phyloP scores from a whole-genome alignment of 192 early-diverging fungal genomes.

The Coemansia sp. region DNA sequence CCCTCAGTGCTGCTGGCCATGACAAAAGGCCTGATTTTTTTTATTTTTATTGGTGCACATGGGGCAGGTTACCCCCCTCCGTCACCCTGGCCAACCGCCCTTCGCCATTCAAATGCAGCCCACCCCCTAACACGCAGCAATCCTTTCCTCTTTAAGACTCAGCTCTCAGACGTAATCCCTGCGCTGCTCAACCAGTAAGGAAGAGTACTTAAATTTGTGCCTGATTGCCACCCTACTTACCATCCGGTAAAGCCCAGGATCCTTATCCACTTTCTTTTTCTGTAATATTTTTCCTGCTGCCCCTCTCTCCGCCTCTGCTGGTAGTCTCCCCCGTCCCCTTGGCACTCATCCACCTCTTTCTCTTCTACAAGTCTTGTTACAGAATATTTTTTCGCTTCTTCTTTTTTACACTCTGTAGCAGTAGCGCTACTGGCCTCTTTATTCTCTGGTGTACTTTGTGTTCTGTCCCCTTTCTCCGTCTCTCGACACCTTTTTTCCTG shows the following conservation, averaged over 20 bases:
- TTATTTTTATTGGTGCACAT: not conserved
- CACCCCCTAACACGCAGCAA: not conserved
- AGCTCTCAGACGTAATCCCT: not conserved
- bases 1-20: not conserved
- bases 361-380: not conserved
- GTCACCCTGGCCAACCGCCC: not conserved
- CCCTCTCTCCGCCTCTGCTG: not conserved
- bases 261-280: slow-evolving; percentile 3
- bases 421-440: not conserved
- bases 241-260: not conserved
- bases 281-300: not conserved
- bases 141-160: not conserved
- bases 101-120: not conserved
- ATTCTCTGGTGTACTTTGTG: slow-evolving; percentile 3
- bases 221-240: not conserved
- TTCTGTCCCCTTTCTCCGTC: not conserved
- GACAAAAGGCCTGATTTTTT: not conserved
- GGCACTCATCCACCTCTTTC: not conserved
- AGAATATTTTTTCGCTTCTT: not conserved
- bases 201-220: not conserved
- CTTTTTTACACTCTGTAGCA: not conserved
- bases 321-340: not conserved
- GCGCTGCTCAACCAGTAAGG: not conserved
- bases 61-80: not conserved
- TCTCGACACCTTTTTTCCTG: not conserved